Evolutionary conservation across 305 asterid species (phyloP).

Genomic region (Lippia alba): DNA sequence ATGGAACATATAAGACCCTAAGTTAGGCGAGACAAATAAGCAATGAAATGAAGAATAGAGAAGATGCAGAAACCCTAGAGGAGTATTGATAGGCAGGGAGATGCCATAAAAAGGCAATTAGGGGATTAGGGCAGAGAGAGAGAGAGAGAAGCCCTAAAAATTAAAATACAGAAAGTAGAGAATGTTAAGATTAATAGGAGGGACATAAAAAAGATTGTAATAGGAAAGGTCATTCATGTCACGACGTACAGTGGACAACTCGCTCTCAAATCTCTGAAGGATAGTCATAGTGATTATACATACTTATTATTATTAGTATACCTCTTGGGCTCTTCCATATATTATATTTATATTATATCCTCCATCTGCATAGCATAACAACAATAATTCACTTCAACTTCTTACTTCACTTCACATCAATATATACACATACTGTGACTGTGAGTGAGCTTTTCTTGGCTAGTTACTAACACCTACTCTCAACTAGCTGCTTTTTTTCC

Average conservation of each 20-base stretch:
- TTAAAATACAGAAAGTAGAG: slow-evolving; percentile 21
- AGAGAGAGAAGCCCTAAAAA: slow-evolving; percentile 16
- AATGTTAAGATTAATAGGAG: background rate
- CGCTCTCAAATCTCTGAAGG: slow-evolving; percentile 76
- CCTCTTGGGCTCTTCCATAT: no score
- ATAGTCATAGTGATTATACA: slow-evolving; percentile 61
- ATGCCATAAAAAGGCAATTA: slow-evolving; percentile 38
- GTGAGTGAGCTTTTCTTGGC: slow-evolving; percentile 16
- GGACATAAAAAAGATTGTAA: slow-evolving; percentile 24
- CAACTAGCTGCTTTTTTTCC: background rate
- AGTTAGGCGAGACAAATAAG: no score
- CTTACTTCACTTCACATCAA: background rate
- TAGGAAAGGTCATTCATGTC: slow-evolving; percentile 83
- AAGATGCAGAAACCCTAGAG: slow-evolving; percentile 30
- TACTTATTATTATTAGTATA: no score
- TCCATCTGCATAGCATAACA: slow-evolving; percentile 19
- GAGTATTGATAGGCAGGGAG: no score
- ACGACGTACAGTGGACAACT: slow-evolving; percentile 83
- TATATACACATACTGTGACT: slow-evolving; percentile 28
- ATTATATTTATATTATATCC: no score
- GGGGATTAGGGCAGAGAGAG: slow-evolving; percentile 31
- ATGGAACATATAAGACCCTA: no score
- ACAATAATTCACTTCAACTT: background rate
- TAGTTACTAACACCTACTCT: no score
- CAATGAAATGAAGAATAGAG: no score